These are phyloP conservation scores for Cenococcum geophilum DNA, from an alignment of 495 filamentous ascomycete genomes.

Conservation along the genomic window DNA sequence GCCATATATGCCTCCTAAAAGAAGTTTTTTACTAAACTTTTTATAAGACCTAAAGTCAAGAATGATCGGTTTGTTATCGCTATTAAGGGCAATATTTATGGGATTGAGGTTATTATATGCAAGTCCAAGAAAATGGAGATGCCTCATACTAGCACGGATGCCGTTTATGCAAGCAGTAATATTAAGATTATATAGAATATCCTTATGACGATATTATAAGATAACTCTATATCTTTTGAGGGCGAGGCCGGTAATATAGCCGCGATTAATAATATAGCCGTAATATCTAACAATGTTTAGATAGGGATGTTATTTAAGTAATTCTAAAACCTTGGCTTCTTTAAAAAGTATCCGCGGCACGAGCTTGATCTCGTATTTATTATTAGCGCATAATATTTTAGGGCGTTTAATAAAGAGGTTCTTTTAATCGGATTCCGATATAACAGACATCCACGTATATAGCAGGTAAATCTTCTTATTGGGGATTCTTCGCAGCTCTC, in stretches of 20 bases:
- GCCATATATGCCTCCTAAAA: conserved; percentile 15
- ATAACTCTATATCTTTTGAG: conserved; percentile 10
- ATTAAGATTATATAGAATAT: conserved; percentile 8
- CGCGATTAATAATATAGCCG: conserved; percentile 13
- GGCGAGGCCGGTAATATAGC: conserved; percentile 15
- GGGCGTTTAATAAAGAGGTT: conserved; percentile 16
- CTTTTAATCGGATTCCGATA: conserved; percentile 9
- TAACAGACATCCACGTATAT: conserved; percentile 7
- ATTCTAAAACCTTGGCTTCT: conserved; percentile 17
- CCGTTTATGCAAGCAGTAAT: conserved; percentile 13
- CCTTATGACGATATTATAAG: conserved; percentile 12
- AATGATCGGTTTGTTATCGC: conserved; percentile 7
- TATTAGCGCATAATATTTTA: conserved; percentile 15
- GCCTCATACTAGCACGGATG: conserved; percentile 10
- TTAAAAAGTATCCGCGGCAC: conserved; percentile 13
- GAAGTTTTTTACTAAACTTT: conserved; percentile 15
- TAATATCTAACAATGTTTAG: conserved; percentile 14
- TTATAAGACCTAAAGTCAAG: conserved; percentile 18
- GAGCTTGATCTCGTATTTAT: conserved; percentile 8
- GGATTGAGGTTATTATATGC: conserved; percentile 25
- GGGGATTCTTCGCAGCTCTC: conserved; percentile 5
- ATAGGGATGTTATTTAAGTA: conserved; percentile 11
- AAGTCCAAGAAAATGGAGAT: conserved; percentile 21
- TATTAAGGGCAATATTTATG: conserved; percentile 11
- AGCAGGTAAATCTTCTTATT: conserved; percentile 15